These are phyloP conservation scores for Dactylellina cionopaga DNA, from an alignment of 2,329 filamentous ascomycete species.

Conservation along the genomic window DNA sequence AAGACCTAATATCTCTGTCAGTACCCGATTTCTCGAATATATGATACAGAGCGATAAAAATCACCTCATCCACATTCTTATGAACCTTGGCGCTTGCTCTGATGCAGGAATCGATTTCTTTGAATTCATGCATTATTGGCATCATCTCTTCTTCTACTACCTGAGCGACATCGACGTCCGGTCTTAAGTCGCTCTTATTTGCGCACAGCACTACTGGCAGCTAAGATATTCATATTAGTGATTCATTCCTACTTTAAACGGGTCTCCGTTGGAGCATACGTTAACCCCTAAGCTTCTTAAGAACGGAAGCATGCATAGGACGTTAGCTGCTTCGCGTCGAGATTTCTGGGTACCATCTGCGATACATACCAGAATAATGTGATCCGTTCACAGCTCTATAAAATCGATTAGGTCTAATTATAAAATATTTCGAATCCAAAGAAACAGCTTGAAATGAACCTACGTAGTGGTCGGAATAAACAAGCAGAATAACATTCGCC, in stretches of 20 bases:
- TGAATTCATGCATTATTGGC: slow-evolving; percentile 97
- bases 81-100: slow-evolving; percentile 70
- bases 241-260: neutral
- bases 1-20: slow-evolving; percentile 71
- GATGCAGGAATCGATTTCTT: slow-evolving; percentile 93
- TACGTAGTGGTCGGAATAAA: slow-evolving; percentile 93
- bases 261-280: slow-evolving; percentile 64
- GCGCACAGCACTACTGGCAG: slow-evolving; percentile 89
- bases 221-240: slow-evolving; percentile 21
- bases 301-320: slow-evolving; percentile 74
- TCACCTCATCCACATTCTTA: slow-evolving; percentile 56
- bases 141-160: slow-evolving; percentile 97
- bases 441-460: neutral
- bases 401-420: slow-evolving; percentile 23
- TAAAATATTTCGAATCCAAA: too few relatives aligned
- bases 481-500: slow-evolving; percentile 93
- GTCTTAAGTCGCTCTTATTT: slow-evolving; percentile 92
- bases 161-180: slow-evolving; percentile 78
- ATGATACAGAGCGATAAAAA: neutral
- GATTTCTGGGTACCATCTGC: neutral
- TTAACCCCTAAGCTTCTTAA: slow-evolving; percentile 98
- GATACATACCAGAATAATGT: slow-evolving; percentile 81
- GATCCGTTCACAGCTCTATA: slow-evolving; percentile 88
- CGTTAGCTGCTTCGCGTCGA: neutral
- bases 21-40: neutral